These are phyloP conservation scores for Trichoderma oligosporum DNA, from an alignment of 2,329 filamentous ascomycete species.

Conservation along the genomic window DNA sequence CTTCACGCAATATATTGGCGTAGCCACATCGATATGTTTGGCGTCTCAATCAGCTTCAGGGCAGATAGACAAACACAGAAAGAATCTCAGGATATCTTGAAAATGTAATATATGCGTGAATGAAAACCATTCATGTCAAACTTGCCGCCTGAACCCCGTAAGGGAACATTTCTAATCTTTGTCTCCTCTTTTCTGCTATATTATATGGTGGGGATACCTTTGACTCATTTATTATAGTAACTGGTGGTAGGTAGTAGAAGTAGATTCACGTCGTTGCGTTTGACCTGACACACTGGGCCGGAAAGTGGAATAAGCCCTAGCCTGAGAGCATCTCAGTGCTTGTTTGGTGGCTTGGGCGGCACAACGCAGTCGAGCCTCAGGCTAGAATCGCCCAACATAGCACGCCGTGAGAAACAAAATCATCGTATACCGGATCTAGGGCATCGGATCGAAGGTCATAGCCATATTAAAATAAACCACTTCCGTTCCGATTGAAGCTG, in stretches of 20 bases:
- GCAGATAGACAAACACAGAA: no score
- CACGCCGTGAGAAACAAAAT: constrained; percentile 79
- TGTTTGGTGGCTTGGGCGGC: constrained; percentile 67
- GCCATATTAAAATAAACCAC: constrained; percentile 96
- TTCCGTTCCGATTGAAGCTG: constrained; percentile 77
- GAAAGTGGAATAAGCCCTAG: constrained; percentile 22
- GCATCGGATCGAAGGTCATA: constrained; percentile 72
- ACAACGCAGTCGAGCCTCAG: constrained; percentile 74
- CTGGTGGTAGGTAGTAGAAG: no score
- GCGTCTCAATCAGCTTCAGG: no score
- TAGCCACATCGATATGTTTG: no score
- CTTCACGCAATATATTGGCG: no score
- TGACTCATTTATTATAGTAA: no score
- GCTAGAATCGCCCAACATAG: constrained; percentile 87
- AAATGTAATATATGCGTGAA: background rate
- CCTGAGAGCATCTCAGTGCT: constrained; percentile 38
- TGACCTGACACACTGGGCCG: constrained; percentile 24
- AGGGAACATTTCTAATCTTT: constrained; percentile 9
- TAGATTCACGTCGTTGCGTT: constrained; percentile 85
- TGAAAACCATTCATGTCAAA: background rate
- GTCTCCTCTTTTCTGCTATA: background rate
- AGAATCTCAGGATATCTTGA: no score
- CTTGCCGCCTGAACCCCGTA: constrained; percentile 5
- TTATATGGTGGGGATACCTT: no score
- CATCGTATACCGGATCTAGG: constrained; percentile 75